Percentiles rank a stretch among this genome's conserved stretches.
These are phyloP conservation scores for Annona squamosa DNA, from an alignment of 164 flowering plant species.

Conservation along the genomic window DNA sequence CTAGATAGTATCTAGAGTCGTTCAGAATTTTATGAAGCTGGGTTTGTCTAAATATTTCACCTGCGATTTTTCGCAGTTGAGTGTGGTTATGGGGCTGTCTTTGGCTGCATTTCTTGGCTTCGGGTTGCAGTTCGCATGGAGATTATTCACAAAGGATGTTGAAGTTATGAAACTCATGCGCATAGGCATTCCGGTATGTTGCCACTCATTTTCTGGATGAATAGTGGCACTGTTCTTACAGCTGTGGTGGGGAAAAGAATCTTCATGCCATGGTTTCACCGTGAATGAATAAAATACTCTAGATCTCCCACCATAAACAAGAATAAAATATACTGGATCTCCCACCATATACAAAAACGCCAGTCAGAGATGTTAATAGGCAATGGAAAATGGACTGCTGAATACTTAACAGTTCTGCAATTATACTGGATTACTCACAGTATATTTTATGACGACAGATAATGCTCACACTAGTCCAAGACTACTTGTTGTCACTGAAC, in stretches of 20 bases:
- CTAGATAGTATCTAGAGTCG: neutral
- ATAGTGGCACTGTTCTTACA: neutral
- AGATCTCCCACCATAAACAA: neutral
- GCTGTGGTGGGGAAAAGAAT: neutral
- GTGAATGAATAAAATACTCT: neutral
- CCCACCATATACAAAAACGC: neutral
- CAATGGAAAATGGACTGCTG: neutral
- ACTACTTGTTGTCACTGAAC: neutral
- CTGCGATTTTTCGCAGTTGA: constrained; percentile 45
- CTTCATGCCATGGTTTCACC: neutral
- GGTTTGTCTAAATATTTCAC: neutral
- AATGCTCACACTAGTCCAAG: neutral
- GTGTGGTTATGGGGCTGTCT: constrained; percentile 56
- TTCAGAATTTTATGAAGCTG: neutral
- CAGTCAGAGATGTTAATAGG: neutral
- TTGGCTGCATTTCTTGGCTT: constrained; percentile 55
- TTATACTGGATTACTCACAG: neutral
- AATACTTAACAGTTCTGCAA: neutral
- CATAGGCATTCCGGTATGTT: constrained; percentile 65
- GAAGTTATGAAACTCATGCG: constrained; percentile 52
- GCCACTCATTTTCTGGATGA: neutral
- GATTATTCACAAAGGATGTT: constrained; percentile 52
- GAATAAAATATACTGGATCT: too few species aligned
- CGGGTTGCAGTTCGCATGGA: constrained; percentile 57
- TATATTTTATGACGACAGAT: neutral